Base-by-base conservation (phyloP, 495 filamentous ascomycete genomes). In the Penicillium chermesinum region DNA sequence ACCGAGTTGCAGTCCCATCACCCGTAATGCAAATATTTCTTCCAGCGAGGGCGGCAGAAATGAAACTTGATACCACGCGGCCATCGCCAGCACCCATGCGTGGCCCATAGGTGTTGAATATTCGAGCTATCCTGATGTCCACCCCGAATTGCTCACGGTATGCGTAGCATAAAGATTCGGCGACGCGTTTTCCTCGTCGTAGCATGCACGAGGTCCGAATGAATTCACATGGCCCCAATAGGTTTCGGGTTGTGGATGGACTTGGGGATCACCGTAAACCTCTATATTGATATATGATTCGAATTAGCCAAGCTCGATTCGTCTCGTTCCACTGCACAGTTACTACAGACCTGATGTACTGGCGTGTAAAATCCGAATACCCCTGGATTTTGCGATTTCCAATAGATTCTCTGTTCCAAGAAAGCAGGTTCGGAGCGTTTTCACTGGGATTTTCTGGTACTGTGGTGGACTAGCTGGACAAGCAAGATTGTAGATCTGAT, bases 201-300 rank as follows among this genome's bases (percentile, higher is more conserved):
- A 58, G 44, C 55, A 58, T 3, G 55, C 38, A 9, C 55, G 51
- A 0, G 55, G 48, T 5, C 55, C 55, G 17, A 54, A 54, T 36
- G 55, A 38, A 22, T 58, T 58, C 2, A 54, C 55, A 35, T 58
- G 48, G 8, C 55, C 55, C 55, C 55, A 58, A 32, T 58, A 58
- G 9, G 14, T 39, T 21, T 58, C 55, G 1, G 55, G 44, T 35
- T 58, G 55, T 12, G 55, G 55, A 21, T 58, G 51, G 1, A 52
- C 40, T n/a, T 44, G 40, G 5, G 55, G 55, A 19, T 53, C 47
- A 15, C 55, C 55, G 19, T 58, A 58, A 2, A 58, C 48, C 44
- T 58, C 53, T 55, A 16, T 21, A 34, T 7, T n/a, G n/a, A n/a
- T n/a, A n/a, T n/a, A n/a, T n/a, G n/a, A n/a, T n/a, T n/a, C n/a